A percentile compares a stretch with the other conserved stretches of the same genome.
Evolutionary conservation across 1,139 yeast species (phyloP).

Genomic region (Debaryomyces fabryi): DNA sequence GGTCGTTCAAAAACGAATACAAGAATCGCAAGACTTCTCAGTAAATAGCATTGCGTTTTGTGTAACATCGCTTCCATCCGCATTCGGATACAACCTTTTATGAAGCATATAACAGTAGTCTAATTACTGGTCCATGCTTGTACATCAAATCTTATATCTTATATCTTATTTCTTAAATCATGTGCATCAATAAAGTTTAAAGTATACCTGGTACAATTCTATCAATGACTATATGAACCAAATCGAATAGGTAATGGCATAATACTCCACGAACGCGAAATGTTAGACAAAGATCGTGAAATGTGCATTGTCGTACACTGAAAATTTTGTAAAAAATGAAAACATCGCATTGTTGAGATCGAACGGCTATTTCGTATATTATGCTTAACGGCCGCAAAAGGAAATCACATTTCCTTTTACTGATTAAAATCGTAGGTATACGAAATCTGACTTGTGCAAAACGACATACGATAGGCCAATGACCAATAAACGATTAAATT

Average conservation of each 20-base stretch:
- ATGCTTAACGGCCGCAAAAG: background rate
- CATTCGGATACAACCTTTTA: background rate
- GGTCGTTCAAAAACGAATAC: background rate
- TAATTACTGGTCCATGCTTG: background rate
- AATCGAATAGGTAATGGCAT: background rate
- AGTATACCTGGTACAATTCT: background rate
- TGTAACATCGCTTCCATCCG: background rate
- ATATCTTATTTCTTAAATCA: background rate
- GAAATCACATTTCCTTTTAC: background rate
- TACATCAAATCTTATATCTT: background rate
- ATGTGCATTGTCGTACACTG: background rate
- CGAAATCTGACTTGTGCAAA: background rate
- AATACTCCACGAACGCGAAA: background rate
- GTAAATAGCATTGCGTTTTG: background rate
- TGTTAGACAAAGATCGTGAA: background rate
- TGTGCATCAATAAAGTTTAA: background rate
- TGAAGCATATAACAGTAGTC: background rate
- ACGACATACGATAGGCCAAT: conserved; percentile 1
- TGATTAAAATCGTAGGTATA: background rate
- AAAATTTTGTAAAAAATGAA: background rate
- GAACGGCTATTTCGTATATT: conserved; percentile 6
- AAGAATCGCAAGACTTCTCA: background rate
- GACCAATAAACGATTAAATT: background rate
- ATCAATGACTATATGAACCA: background rate
- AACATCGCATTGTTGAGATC: background rate